Evolutionary conservation across 148 eudicot genomes (phyloP), one percentile per base, ranked within the genome.

Genomic region (Fagopyrum esculentum): DNA sequence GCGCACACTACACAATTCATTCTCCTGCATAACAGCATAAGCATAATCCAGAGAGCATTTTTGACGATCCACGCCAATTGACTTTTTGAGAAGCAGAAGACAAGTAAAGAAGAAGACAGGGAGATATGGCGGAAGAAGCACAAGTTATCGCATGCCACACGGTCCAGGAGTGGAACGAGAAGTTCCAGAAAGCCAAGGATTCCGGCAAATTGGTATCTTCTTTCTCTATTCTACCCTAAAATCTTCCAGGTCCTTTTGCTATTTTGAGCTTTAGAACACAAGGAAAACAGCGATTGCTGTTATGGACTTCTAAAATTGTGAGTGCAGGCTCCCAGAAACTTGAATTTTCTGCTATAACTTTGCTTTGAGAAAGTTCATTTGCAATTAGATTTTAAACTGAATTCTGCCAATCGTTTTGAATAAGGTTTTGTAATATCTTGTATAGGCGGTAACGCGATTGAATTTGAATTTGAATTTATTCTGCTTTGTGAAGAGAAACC

Each of bases 91-190:
- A 12, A 66, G 19, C 71, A 40, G 15, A 8, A 30, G 35, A 45
- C 69, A 6, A 66, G n/a, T 12, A 0, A 40, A 5, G 17, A 40
- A 60, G 4, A 30, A 30, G 35, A 30, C 35, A 30, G 6, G 3
- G 16, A 59, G 69, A 9, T 9, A 66, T 66, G 71, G 71, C 71
- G 71, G 46, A 12, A 66, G 46, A 66, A 5, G 71, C 19, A 22
- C 46, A 66, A 40, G 71, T 66, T 40, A 2, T 35, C 1, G 5
- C 46, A n/a, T 66, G 46, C 71, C n/a, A 40, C 46, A 35, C 7
- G 2, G 12, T 8, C 6, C 9, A 40, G n/a, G 46, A 35, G 5
- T 66, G 46, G 71, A 66, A n/a, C 0, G 46, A 12, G 17, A 19
- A 43, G 8, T 66, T 66, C 46, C 19, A 66, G 3, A 15, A n/a